Percentiles rank a stretch among this genome's conserved stretches.
Conservation (phyloP, 371 early-diverging fungal species). For the Parasitella parasitica region DNA sequence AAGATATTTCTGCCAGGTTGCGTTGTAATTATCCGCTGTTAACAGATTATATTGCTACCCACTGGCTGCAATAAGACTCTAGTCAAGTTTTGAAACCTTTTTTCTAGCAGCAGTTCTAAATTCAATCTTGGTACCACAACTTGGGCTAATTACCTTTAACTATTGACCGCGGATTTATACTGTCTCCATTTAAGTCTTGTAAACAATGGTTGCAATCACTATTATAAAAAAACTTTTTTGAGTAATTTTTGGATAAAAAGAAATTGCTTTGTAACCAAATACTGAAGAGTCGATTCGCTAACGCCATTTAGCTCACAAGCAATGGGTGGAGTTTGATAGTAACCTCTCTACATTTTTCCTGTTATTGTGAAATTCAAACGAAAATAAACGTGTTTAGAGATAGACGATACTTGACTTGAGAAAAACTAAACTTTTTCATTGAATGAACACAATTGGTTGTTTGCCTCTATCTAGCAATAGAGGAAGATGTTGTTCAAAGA, state of each 20-base stretch:
- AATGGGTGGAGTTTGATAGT: conserved; percentile 30
- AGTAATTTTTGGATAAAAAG: conserved; percentile 8
- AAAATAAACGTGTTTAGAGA: no score
- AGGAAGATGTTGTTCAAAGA: no score
- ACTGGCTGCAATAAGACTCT: conserved; percentile 24
- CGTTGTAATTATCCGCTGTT: conserved; percentile 37
- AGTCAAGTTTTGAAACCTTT: conserved; percentile 9
- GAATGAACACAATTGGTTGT: no score
- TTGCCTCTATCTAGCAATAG: no score
- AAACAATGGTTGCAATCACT: neutral
- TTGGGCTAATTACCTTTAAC: neutral
- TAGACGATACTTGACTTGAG: no score
- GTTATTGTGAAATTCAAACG: neutral
- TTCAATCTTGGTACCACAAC: neutral
- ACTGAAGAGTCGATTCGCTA: conserved; percentile 30
- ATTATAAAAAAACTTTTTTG: conserved; percentile 14
- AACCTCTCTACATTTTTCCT: conserved; percentile 22
- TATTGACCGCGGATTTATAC: neutral
- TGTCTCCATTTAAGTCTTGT: neutral
- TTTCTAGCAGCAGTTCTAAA: conserved; percentile 1
- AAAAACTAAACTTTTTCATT: no score
- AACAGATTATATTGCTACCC: conserved; percentile 52
- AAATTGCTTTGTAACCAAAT: conserved; percentile 14
- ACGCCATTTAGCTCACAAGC: conserved; percentile 16
- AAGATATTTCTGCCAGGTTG: conserved; percentile 41